These are phyloP conservation scores for Aspergillus piperis DNA, from an alignment of 2,329 filamentous ascomycete genomes.

Conservation along the genomic window DNA sequence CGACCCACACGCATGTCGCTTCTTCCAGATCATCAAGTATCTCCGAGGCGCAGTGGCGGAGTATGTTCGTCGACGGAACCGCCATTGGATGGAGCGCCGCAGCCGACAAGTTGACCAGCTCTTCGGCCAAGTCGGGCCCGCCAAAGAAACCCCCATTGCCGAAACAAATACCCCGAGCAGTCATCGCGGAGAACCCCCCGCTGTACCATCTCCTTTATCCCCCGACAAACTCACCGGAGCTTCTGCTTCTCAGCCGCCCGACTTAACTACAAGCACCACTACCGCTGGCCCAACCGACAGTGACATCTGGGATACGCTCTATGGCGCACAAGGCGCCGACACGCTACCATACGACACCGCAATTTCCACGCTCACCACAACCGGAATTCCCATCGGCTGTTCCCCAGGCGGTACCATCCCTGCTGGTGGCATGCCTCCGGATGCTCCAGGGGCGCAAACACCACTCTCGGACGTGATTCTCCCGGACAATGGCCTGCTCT, in stretches of 20 bases:
- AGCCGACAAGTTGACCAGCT: conserved; percentile 45
- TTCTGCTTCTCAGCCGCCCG: conserved; percentile 17
- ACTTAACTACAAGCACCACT: conserved; percentile 11
- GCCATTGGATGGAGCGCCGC: conserved; percentile 42
- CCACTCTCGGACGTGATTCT: conserved; percentile 36
- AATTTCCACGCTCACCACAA: conserved; percentile 37
- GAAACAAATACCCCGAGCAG: conserved; percentile 10
- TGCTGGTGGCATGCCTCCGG: conserved; percentile 12
- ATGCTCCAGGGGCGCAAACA: conserved; percentile 27
- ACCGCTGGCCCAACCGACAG: conserved; percentile 17
- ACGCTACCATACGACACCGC: conserved; percentile 32
- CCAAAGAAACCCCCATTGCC: conserved; percentile 13
- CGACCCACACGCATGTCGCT: conserved; percentile 40
- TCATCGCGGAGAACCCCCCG: conserved; percentile 9
- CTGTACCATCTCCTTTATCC: conserved; percentile 27
- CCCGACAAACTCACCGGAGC: conserved; percentile 22
- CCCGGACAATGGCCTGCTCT: conserved; percentile 35
- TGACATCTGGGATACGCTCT: conserved; percentile 35
- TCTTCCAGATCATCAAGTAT: conserved; percentile 41
- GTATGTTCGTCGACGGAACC: conserved; percentile 40
- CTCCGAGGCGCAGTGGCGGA: conserved; percentile 42
- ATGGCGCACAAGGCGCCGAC: conserved; percentile 20
- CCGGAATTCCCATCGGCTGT: conserved; percentile 35
- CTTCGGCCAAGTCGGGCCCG: conserved; percentile 40
- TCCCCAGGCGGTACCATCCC: conserved; percentile 34